phyloP scores from a whole-genome alignment of 345 rosid species.

The Pelargonium nanum region DNA sequence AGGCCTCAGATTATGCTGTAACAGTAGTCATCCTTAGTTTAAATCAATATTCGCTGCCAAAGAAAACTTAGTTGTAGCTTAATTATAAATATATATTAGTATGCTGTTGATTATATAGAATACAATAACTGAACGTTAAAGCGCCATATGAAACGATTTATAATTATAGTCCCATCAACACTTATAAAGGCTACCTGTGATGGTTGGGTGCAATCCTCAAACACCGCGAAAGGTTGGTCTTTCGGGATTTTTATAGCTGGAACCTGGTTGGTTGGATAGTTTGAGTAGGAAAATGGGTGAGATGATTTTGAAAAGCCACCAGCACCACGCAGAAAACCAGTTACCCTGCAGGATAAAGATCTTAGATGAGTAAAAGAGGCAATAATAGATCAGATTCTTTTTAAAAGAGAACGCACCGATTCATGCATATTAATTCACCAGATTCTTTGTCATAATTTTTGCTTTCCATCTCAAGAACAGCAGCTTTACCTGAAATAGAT shows the following conservation, averaged over 20 bases:
- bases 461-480: conserved; percentile 67
- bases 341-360: conserved; percentile 35
- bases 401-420: conserved; percentile 38
- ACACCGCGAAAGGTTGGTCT: conserved; percentile 45
- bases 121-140: not conserved
- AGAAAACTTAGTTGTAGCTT: not conserved
- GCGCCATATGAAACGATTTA: not conserved
- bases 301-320: conserved; percentile 84
- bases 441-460: conserved; percentile 60
- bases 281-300: conserved; percentile 59
- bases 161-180: conserved; percentile 7
- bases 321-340: conserved; percentile 64
- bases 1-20: not conserved
- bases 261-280: conserved; percentile 50
- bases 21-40: not conserved
- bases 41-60: not conserved
- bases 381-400: conserved; percentile 5
- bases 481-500: conserved; percentile 66
- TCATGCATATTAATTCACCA: conserved; percentile 67
- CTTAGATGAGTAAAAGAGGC: conserved; percentile 7
- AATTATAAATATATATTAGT: too few species aligned
- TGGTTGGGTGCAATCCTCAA: conserved; percentile 60
- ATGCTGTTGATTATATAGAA: not conserved
- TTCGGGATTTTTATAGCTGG: conserved; percentile 56
- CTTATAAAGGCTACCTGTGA: conserved; percentile 49